These are phyloP conservation scores for Eucalyptus coolabah DNA, from an alignment of 345 rosid species.

Conservation along the genomic window DNA sequence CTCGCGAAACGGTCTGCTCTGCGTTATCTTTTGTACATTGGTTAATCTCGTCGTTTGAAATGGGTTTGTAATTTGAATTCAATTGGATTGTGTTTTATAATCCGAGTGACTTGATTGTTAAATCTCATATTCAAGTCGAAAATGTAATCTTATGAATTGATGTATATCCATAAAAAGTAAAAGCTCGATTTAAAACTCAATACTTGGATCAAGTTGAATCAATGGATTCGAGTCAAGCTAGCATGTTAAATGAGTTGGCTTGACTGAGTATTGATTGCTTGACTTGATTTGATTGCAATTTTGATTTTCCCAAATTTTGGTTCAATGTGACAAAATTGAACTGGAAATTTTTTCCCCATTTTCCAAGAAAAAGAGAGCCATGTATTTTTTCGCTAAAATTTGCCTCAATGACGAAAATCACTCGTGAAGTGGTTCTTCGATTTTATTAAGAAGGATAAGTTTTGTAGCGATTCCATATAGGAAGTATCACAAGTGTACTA, in stretches of 20 bases:
- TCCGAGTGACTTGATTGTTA: too few species aligned
- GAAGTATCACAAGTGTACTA: background rate
- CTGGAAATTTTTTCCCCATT: rapidly evolving
- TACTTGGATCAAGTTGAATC: background rate
- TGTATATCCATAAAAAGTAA: background rate
- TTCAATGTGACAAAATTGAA: background rate
- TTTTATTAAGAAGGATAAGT: too few species aligned
- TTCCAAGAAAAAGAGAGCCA: background rate
- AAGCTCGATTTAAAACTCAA: too few species aligned
- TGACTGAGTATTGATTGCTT: rapidly evolving
- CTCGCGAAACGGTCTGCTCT: background rate
- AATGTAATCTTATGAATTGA: background rate
- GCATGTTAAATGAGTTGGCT: background rate
- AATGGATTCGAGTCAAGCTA: rapidly evolving
- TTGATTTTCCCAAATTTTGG: background rate
- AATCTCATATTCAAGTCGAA: background rate
- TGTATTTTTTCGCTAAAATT: too few species aligned
- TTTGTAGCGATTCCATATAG: too few species aligned
- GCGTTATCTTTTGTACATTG: background rate
- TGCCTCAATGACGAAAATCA: too few species aligned
- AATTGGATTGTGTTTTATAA: too few species aligned
- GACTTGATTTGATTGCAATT: background rate
- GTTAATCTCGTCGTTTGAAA: background rate
- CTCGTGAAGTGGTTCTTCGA: too few species aligned
- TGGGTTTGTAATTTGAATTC: too few species aligned